Evolutionary conservation across 768 basidiomycete species (phyloP).

Genomic region (Hemileccinum impolitum): DNA sequence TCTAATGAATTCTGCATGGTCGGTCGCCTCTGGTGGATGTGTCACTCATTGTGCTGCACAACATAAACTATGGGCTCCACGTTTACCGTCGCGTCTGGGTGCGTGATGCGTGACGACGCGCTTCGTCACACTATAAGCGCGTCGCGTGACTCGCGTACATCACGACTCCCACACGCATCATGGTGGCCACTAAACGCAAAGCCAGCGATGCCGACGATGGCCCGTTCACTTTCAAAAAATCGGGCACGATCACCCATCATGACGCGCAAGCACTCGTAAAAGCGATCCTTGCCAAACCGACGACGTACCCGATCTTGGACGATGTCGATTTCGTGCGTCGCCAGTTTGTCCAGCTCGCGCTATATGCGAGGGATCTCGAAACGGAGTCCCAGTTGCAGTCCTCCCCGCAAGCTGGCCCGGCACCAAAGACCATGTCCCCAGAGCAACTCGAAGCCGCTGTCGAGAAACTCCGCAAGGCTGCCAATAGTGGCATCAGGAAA

Average conservation of each 20-base stretch:
- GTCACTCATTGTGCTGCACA: no score
- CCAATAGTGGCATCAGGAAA: constrained; percentile 47
- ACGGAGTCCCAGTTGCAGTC: constrained; percentile 20
- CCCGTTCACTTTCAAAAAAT: constrained; percentile 28
- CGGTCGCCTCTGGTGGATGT: no score
- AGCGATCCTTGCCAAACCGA: constrained; percentile 36
- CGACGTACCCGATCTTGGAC: constrained; percentile 35
- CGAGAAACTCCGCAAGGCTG: constrained; percentile 43
- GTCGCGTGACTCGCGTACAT: constrained; percentile 14
- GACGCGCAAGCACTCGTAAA: constrained; percentile 36
- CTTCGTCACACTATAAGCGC: constrained; percentile 19
- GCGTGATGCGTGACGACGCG: constrained; percentile 28
- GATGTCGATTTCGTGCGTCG: constrained; percentile 31
- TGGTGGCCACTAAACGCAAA: constrained; percentile 36
- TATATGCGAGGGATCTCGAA: constrained; percentile 33
- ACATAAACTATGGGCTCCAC: no score
- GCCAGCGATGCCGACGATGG: constrained; percentile 18
- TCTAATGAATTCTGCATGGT: no score
- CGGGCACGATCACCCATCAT: constrained; percentile 21
- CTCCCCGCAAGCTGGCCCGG: constrained; percentile 2
- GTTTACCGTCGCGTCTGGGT: no score
- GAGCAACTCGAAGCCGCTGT: constrained; percentile 41
- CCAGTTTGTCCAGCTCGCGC: constrained; percentile 30
- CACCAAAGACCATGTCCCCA: constrained; percentile 33
- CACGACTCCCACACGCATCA: constrained; percentile 1